phyloP scores from a whole-genome alignment of 768 basidiomycete species.

The Mycena leptocephala region DNA sequence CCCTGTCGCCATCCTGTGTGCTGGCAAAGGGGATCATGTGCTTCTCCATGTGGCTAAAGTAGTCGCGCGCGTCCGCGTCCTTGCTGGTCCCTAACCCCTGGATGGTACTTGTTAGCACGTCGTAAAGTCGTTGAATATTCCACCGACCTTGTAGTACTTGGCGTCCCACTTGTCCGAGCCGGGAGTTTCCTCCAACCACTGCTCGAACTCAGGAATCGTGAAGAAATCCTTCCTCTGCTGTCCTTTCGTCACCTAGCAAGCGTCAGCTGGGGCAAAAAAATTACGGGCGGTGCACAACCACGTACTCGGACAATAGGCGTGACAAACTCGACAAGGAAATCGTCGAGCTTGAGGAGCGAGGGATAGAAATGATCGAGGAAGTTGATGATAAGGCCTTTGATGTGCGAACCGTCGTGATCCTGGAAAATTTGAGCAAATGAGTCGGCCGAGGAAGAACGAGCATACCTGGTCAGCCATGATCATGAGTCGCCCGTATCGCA shows the following conservation, averaged over 20 bases:
- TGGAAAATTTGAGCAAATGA: constrained; percentile 48
- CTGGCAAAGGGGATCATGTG: constrained; percentile 95
- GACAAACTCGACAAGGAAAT: constrained; percentile 97
- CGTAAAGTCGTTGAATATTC: background rate
- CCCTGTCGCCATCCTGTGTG: constrained; percentile 86
- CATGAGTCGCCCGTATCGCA: constrained; percentile 97
- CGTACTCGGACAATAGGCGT: constrained; percentile 96
- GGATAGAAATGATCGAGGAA: constrained; percentile 98
- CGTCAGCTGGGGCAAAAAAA: background rate
- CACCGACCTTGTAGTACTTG: constrained; percentile 97
- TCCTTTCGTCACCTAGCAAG: constrained; percentile 80
- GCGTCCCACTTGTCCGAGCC: constrained; percentile 88
- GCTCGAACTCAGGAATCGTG: constrained; percentile 96
- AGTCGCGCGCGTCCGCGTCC: constrained; percentile 91
- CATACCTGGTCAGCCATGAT: constrained; percentile 99
- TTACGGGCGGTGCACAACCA: constrained; percentile 37
- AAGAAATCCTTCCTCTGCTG: constrained; percentile 90
- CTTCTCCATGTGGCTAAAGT: constrained; percentile 93
- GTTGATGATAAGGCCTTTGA: constrained; percentile 99
- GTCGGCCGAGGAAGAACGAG: constrained; percentile 5
- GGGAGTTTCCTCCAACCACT: constrained; percentile 88
- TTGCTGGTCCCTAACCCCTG: constrained; percentile 97
- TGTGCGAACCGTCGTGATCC: constrained; percentile 99
- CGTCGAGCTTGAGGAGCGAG: constrained; percentile 90
- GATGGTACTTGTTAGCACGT: background rate